Evolutionary conservation across 495 filamentous ascomycete genomes (phyloP), one percentile per base, ranked within the genome.

Genomic region (Filosporella fistucella): DNA sequence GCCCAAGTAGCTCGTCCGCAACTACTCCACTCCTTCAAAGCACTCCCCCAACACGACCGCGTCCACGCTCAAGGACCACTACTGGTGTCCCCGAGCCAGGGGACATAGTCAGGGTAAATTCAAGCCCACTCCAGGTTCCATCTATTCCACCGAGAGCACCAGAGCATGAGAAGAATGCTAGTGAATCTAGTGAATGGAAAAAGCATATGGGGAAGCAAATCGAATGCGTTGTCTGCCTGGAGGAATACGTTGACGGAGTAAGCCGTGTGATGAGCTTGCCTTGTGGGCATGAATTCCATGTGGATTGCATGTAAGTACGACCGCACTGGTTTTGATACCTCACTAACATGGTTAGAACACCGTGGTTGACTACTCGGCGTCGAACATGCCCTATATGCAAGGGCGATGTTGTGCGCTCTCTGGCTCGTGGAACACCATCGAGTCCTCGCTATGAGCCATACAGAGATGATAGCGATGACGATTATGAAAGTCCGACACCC

Each of bases 241-340:
- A 98, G 66, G 94, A 98, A 58, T 98, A 97, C 63, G 72, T 95
- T 14, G 94, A 96, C 63, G 91, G 93, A 23, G 81, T 97, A 56
- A 95, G 89, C 62, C 72, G 80, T 47, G 94, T 98, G 14, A 98
- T 98, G 93, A 95, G 88, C 55, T 69, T 98, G 42, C 93, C 93
- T n/a, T 98, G 93, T 67, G 93, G 93, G 18, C 93, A 98, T 61
- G 93, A 98, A 59, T 98, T 98, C 65, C 93, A 98, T 63, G 91
- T 73, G 28, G 90, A 93, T 57, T 98, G 93, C 90, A 97, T 98
- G 91, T 96, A 75, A 85, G 91, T 84, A 38, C 45, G 30, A 29
- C n/a, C 42, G 25, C 23, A 4, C n/a, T 14, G 25, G 34, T 23
- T 14, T 13, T 26, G 16, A 17, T 11, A 23, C 16, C 9, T 20